Evolutionary conservation across 805 yeast genomes (phyloP).

Genomic region (Wickerhamomyces chambardii): DNA sequence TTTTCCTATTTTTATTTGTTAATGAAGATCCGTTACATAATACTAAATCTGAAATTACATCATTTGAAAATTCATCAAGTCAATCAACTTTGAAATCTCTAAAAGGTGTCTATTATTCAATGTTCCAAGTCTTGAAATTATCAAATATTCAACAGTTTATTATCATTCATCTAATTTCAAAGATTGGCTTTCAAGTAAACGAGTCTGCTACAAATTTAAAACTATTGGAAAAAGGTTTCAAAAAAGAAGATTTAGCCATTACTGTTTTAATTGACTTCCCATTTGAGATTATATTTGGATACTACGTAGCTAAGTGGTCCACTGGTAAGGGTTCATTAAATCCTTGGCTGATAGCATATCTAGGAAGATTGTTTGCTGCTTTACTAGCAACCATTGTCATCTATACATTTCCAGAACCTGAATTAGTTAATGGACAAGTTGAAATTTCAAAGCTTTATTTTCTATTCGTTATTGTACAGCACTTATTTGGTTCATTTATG

Average conservation of each 20-base stretch:
- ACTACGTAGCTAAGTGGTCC: constrained; percentile 94
- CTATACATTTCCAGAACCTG: constrained; percentile 49
- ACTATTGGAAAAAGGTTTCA: constrained; percentile 81
- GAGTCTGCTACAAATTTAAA: constrained; percentile 94
- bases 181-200: constrained; percentile 90
- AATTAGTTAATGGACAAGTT: constrained; percentile 6
- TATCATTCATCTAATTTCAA: constrained; percentile 66
- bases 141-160: constrained; percentile 70
- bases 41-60: constrained; percentile 2
- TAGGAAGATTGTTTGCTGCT: constrained; percentile 77
- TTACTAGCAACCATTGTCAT: constrained; percentile 67
- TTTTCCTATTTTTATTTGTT: constrained; percentile 45
- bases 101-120: constrained; percentile 48
- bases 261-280: constrained; percentile 94
- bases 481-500: constrained; percentile 84
- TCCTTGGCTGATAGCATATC: constrained; percentile 87
- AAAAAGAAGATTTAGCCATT: constrained; percentile 88
- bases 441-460: constrained; percentile 49
- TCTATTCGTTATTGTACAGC: constrained; percentile 68
- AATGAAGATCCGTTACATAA: constrained; percentile 65
- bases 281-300: constrained; percentile 90
- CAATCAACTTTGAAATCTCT: constrained; percentile 22
- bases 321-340: constrained; percentile 63
- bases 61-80: constrained; percentile 16
- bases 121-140: constrained; percentile 60